Conservation (phyloP, 768 basidiomycete genomes). For the Phaeolepiota aurea region DNA sequence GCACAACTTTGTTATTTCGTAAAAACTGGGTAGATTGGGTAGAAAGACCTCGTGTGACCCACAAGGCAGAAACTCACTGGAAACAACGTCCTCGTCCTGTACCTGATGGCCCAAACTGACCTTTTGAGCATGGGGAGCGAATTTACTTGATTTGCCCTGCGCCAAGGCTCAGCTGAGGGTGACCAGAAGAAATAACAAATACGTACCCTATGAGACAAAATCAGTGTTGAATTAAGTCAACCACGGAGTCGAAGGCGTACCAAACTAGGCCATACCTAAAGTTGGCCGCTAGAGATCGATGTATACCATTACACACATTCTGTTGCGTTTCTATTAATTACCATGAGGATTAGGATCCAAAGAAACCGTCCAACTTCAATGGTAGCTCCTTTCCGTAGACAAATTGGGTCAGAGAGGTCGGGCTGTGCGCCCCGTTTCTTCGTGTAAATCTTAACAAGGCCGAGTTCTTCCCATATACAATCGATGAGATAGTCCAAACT, state of each 20-base stretch:
- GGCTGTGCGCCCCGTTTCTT: constrained; percentile 96
- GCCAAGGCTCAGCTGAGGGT: constrained; percentile 8
- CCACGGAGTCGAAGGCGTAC: constrained; percentile 40
- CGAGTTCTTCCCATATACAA: constrained; percentile 73
- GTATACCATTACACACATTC: constrained; percentile 90
- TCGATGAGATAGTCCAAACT: constrained; percentile 71
- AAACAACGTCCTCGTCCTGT: constrained; percentile 84
- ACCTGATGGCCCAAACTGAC: constrained; percentile 80
- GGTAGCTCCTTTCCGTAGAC: constrained; percentile 84
- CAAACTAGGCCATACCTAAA: constrained; percentile 95
- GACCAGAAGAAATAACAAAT: no score
- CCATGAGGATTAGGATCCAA: neutral
- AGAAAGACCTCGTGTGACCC: neutral
- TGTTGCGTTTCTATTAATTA: constrained; percentile 14
- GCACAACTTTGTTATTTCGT: constrained; percentile 15
- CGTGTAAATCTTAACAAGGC: constrained; percentile 87
- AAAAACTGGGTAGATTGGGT: constrained; percentile 14
- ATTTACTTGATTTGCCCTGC: constrained; percentile 91
- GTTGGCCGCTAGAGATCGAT: constrained; percentile 80
- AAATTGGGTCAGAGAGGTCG: constrained; percentile 86
- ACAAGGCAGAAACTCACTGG: constrained; percentile 47
- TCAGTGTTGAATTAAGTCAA: no score
- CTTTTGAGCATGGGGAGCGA: constrained; percentile 90
- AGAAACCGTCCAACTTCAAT: constrained; percentile 55
- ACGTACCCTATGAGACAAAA: no score